Base-by-base conservation (phyloP, 768 basidiomycete species). In the Dendrothele bispora region DNA sequence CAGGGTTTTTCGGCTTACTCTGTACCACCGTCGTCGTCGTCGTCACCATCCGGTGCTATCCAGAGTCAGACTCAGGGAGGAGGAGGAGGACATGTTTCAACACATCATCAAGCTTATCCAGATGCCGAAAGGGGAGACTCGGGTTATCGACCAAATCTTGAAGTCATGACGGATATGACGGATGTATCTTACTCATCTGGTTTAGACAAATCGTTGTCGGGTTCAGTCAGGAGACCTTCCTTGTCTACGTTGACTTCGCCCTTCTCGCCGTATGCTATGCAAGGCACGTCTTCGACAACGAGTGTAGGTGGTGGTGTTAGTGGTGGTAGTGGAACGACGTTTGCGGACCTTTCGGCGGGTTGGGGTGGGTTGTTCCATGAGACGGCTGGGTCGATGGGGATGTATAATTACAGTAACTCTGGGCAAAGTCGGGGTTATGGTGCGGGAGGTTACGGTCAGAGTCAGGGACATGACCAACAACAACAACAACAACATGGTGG, bases 301-400 rank as follows among this genome's bases (percentile, higher is more conserved):
- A 5, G 15, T 37, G 28, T 12, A 3, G 24, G 36, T 25, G 6
- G 20, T 22, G 7, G 29, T 17, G 12, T 20, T 28, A 21, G 5
- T 28, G n/a, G 11, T 15, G 20, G 45, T n/a, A n/a, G 22, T 39
- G 46, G 57, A 47, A 48, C 54, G n/a, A 61, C 63, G 0, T 64
- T 66, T 35, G 62, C 61, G 2, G 62, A 65, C 32, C 45, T 67
- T 20, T 60, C 64, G 17, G 62, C 59, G 35, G 67, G 66, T n/a
- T 73, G 72, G 72, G 61, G 63, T 39, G 62, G 63, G 6, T 47
- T 73, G 45, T 72, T 70, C 43, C 63, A 66, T 32, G 70, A 73
- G 46, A 61, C 67, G 24, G 56, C 67, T 20, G 58, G 50, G 26
- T 58, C 63, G 2, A 56, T 53, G 17, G 55, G 64, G 36, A 32